phyloP scores from a whole-genome alignment of 441 rosid genomes.

The Erysimum pusillum region DNA sequence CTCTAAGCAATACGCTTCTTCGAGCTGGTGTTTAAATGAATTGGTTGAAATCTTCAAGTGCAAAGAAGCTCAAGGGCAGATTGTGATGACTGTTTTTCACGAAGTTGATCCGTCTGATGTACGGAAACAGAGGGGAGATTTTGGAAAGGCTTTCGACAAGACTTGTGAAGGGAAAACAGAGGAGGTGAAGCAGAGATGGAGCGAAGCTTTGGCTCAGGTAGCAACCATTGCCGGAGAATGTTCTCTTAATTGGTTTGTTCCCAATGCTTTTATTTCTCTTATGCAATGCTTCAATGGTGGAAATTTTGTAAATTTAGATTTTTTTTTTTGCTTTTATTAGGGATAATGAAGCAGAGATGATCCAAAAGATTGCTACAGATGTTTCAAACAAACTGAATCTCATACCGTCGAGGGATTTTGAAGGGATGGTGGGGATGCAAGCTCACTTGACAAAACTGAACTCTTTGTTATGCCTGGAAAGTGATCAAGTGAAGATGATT shows the following conservation, averaged over 20 bases:
- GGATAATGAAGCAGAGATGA: conserved; percentile 23
- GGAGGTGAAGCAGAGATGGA: neutral
- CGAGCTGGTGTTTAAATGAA: conserved; percentile 31
- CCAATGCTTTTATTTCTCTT: neutral
- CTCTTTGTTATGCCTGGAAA: neutral
- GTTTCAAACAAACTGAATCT: neutral
- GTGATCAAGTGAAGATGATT: neutral
- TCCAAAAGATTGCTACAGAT: conserved; percentile 11
- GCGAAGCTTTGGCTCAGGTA: neutral
- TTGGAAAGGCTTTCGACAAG: neutral
- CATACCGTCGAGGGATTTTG: conserved; percentile 29
- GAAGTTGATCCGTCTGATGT: neutral
- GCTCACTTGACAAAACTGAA: neutral
- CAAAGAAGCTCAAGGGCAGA: neutral
- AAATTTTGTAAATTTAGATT: neutral
- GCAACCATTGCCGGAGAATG: neutral
- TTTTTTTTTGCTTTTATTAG: conserved; percentile 9
- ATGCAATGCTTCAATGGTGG: neutral
- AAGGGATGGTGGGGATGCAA: neutral
- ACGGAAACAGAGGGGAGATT: neutral
- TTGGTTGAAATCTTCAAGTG: conserved; percentile 20
- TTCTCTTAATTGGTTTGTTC: neutral
- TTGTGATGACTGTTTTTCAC: neutral
- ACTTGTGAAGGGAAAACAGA: neutral
- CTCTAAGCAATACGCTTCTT: conserved; percentile 24